phyloP scores from a whole-genome alignment of 768 basidiomycete species.

The Trametes cingulata region DNA sequence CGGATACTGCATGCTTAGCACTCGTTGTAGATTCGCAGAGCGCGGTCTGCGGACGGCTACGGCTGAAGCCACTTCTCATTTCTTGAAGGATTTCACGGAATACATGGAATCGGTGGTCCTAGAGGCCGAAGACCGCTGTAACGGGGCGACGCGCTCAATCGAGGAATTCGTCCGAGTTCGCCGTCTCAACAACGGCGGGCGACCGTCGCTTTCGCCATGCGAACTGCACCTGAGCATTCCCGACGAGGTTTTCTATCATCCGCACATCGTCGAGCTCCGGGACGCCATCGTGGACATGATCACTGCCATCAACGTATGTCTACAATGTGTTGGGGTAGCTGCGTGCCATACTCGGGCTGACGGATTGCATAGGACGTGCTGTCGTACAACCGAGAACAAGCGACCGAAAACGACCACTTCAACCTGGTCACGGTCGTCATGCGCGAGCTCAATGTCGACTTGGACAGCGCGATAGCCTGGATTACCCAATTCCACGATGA shows the following conservation, averaged over 20 bases:
- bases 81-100: constrained; percentile 25
- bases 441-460: constrained; percentile 21
- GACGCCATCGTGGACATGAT: constrained; percentile 60
- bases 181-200: constrained; percentile 28
- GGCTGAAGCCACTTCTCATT: constrained; percentile 16
- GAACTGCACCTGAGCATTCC: constrained; percentile 57
- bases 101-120: constrained; percentile 28
- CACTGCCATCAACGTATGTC: constrained; percentile 63
- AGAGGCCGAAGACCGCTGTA: constrained; percentile 28
- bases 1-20: too few species aligned
- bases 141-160: constrained; percentile 19
- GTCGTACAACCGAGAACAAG: constrained; percentile 35
- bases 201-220: constrained; percentile 23
- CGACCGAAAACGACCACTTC: constrained; percentile 28
- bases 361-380: constrained; percentile 25
- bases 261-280: constrained; percentile 50
- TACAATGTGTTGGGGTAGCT: background rate
- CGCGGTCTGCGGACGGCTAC: constrained; percentile 7
- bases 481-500: constrained; percentile 19
- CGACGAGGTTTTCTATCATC: constrained; percentile 57
- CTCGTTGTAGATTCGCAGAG: constrained; percentile 15
- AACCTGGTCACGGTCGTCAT: constrained; percentile 33
- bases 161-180: constrained; percentile 29
- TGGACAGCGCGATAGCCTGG: constrained; percentile 25
- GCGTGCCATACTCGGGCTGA: background rate